phyloP scores from a whole-genome alignment of 371 early-diverging fungal species.

The Mortierella polycephala region DNA sequence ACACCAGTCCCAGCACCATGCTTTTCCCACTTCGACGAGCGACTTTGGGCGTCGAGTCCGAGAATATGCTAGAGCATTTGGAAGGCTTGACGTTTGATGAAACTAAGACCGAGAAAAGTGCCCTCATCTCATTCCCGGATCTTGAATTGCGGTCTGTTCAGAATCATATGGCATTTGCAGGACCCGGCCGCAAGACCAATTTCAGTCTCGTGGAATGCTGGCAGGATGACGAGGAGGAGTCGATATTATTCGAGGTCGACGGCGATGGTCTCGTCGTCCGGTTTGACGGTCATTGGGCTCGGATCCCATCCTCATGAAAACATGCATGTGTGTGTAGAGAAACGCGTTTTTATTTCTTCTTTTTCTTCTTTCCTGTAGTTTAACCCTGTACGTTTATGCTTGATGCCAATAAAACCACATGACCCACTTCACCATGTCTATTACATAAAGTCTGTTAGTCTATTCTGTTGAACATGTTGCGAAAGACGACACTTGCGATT shows the following conservation, averaged over 20 bases:
- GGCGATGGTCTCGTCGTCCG: conserved; percentile 46
- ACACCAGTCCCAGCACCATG: conserved; percentile 40
- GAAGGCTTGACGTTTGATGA: conserved; percentile 26
- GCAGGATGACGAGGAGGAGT: conserved; percentile 38
- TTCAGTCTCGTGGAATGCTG: conserved; percentile 43
- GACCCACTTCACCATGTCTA: too few species aligned
- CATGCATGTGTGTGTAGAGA: neutral
- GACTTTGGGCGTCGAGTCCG: conserved; percentile 31
- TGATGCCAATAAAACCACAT: too few species aligned
- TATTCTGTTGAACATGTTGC: too few species aligned
- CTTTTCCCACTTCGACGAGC: conserved; percentile 29
- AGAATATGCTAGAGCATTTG: conserved; percentile 36
- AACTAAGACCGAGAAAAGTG: conserved; percentile 27
- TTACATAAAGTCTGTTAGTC: too few species aligned
- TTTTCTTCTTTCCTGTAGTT: too few species aligned
- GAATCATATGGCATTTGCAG: conserved; percentile 43
- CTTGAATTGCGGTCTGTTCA: conserved; percentile 33
- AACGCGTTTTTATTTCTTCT: too few species aligned
- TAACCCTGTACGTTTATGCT: too few species aligned
- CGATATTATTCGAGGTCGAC: conserved; percentile 41
- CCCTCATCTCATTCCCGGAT: conserved; percentile 36
- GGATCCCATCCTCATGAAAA: conserved; percentile 39
- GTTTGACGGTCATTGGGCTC: conserved; percentile 34
- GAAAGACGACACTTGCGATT: too few species aligned
- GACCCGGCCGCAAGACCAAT: conserved; percentile 28